phyloP scores from a whole-genome alignment of 1,139 yeast species.

The Taiozyma onychis region DNA sequence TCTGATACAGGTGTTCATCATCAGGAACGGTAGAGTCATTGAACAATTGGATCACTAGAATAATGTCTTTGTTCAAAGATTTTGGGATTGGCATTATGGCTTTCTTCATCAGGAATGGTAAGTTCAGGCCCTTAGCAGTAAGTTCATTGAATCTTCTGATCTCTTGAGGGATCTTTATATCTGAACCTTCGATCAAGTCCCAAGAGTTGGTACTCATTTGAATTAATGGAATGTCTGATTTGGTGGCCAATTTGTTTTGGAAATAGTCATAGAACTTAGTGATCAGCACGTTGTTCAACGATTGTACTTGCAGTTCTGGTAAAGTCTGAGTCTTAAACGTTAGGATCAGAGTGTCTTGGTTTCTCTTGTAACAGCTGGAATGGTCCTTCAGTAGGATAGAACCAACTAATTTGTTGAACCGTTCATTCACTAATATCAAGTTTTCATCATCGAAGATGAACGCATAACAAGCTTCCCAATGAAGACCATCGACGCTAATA shows the following conservation, averaged over 20 bases:
- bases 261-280: conserved; percentile 38
- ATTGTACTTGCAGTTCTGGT: conserved; percentile 41
- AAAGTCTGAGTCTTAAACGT: conserved; percentile 36
- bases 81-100: conserved; percentile 37
- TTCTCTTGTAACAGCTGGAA: conserved; percentile 28
- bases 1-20: conserved; percentile 29
- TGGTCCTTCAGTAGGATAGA: conserved; percentile 31
- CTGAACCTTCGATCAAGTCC: conserved; percentile 28
- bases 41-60: conserved; percentile 41
- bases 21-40: conserved; percentile 30
- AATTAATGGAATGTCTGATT: conserved; percentile 30
- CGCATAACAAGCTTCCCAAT: conserved; percentile 34
- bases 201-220: conserved; percentile 51
- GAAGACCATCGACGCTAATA: conserved; percentile 33
- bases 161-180: conserved; percentile 34
- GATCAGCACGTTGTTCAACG: conserved; percentile 32
- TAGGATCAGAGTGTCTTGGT: conserved; percentile 29
- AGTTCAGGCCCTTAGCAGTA: conserved; percentile 31
- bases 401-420: conserved; percentile 32
- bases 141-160: conserved; percentile 34
- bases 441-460: conserved; percentile 35
- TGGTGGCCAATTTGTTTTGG: conserved; percentile 12
- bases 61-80: conserved; percentile 39
- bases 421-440: conserved; percentile 33
- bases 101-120: conserved; percentile 35